Evolutionary conservation across 2,329 filamentous ascomycete genomes (phyloP), one percentile per base, ranked within the genome.

Genomic region (Fusarium pseudonygamai): DNA sequence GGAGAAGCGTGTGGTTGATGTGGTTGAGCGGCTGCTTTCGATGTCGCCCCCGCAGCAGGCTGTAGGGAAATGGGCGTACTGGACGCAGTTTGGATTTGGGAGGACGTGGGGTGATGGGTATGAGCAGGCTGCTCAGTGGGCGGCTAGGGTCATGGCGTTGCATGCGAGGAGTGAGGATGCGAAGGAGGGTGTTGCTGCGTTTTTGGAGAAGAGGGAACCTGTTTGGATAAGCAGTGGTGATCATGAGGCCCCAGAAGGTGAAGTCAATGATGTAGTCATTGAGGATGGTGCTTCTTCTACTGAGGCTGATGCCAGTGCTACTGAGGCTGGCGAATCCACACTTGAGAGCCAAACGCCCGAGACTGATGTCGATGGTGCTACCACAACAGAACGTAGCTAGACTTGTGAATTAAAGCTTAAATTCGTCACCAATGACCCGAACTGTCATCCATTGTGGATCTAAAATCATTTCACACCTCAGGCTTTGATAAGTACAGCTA

Each of bases 1-100:
- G 11, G 76, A 78, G 26, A 39, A 5, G 1, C 67, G 75, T 5
- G 70, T 75, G 4, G 34, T 60, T 0, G 24, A 30, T 1, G 60
- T 78, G 14, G 24, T 78, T 2, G 50, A 60, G 18, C 60, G 42
- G 6, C 12, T 78, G 7, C 60, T 45, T 5, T n/a, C n/a, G 0
- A 75, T 72, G 56, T 67, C 76, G 2, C 49, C 75, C 1, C 75
- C 75, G 20, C 72, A 74, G 14, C 74, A 76, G 14, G 76, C 75
- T 0, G 28, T 76, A 9, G 76, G 76, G 0, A 78, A 78, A 57
- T 78, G 76, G 76, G 73, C 76, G 3, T 78, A 70, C 18, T 74
- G 76, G 75, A 66, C 76, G 0, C 76, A 78, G 22, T 39, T 78
- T 15, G 67, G 67, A 0, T 67, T 78, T 7, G 50, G 64, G 2